Evolutionary conservation across 768 basidiomycete species (phyloP), one percentile per base, ranked within the genome.

Genomic region (Phaeotremella fagi): DNA sequence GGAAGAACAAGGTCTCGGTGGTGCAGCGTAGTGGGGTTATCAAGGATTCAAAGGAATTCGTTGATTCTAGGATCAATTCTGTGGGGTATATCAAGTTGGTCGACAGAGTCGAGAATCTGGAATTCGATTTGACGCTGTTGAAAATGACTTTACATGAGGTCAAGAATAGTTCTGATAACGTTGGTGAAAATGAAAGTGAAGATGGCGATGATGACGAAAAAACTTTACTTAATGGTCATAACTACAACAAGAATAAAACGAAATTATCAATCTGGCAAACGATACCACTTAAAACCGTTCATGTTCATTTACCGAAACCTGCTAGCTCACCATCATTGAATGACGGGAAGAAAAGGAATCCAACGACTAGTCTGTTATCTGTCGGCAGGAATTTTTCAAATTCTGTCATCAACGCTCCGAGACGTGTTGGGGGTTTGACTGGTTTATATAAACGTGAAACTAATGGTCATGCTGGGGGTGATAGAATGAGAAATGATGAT

Each of bases 101-200:
- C 28, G 42, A 45, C 15, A 49, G 61, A 44, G 61, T 72, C 11
- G 58, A 33, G 41, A 59, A 72, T 50, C 51, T 71, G n/a, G 68
- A 72, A 47, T 28, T 48, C 27, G 72, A 74, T 51, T 51, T 74
- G n/a, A 54, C 56, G 6, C 29, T 48, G 18, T 43, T 74, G 36
- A 72, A 74, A 52, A 50, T 50, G 49, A 57, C 51, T 1, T 48
- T 69, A 7, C 62, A 66, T 48, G 64, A 68, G 23, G 15, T 58
- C 15, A 57, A 70, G 41, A 60, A 61, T 3, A 59, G 58, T 51
- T 52, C 47, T 18, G 31, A 54, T 3, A n/a, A 45, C 31, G 42
- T 45, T 20, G 42, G 29, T 11, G 27, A 15, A 18, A 45, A 53
- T 3, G 20, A 22, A 4, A 27, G 14, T 4, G 38, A 55, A 27